A percentile compares a stretch with the other conserved stretches of the same genome.
Evolutionary conservation across 108 stramenopile genomes (phyloP).

Genomic region (Seminavis robusta): DNA sequence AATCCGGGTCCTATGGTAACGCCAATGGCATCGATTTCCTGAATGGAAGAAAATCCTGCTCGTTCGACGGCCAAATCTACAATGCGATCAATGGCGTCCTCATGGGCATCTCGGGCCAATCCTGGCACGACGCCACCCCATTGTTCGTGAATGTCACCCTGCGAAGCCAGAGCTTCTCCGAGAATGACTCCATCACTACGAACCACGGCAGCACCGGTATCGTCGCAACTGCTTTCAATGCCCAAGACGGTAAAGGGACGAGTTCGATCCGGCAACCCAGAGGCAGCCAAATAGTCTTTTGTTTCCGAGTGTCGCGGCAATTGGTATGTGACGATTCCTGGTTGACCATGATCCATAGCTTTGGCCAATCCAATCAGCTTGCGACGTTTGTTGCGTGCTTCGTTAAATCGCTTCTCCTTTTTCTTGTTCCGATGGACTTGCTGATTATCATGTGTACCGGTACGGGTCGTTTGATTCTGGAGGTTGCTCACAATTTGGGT

Average conservation of each 20-base stretch:
- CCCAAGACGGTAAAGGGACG: conserved; percentile 85
- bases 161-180: conserved; percentile 90
- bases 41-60: conserved; percentile 62
- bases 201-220: conserved; percentile 90
- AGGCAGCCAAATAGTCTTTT: conserved; percentile 45
- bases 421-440: no score
- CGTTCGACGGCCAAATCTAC: conserved; percentile 70
- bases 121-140: conserved; percentile 96
- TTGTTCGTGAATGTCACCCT: conserved; percentile 89
- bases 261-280: conserved; percentile 58
- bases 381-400: conserved; percentile 38
- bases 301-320: conserved; percentile 63
- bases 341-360: conserved; percentile 85
- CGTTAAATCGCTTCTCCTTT: no score
- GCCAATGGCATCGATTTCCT: conserved; percentile 93
- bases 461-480: no score
- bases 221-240: conserved; percentile 97
- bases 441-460: no score
- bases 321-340: conserved; percentile 51
- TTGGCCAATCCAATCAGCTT: conserved; percentile 78
- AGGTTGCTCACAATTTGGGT: no score
- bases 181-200: conserved; percentile 91
- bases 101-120: conserved; percentile 86
- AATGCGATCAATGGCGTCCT: conserved; percentile 79
- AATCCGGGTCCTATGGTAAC: conserved; percentile 98